Base-by-base conservation (phyloP, 2,329 filamentous ascomycete species). In the Alternaria longipes region DNA sequence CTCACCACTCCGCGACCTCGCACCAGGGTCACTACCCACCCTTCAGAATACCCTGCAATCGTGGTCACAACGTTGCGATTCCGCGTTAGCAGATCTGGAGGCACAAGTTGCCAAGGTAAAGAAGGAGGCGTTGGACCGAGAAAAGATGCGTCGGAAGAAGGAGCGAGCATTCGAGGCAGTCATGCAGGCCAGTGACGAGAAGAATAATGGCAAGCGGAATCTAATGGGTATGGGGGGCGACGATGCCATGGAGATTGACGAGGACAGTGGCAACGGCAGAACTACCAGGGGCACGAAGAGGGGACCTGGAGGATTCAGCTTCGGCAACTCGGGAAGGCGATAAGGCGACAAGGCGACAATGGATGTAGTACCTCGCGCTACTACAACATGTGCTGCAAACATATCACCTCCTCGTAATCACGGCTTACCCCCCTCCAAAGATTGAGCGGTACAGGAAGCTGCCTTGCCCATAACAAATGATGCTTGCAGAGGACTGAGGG, bases 1-100 rank as follows among this genome's bases (percentile, higher is more conserved):
- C 32, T 89, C 94, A 0, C 91, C 95, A 0, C 87, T 97, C 2
- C 93, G 95, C 20, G 95, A 99, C 77, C 87, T 97, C 1, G 86
- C 88, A 1, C 93, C 93, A 0, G 87, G 88, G 59, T 87, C 89
- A 57, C 85, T 97, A 12, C 86, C 89, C 0, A 79, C 81, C 1
- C 90, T 97, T 81, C 85, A 93, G 28, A 77, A 81, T 3, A 86
- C 89, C 12, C 85, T 99, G 11, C 83, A 85, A 30, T 85, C 85
- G 56, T 99, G 94, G 94, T 89, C 90, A 54, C 82, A 80, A n/a
- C 89, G 93, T 60, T 98, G 94, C 82, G 86, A 87, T 6, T 81
- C 84, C 4, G 92, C 93, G 2, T 87, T 97, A 2, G 81, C 80
- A 0, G 90, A 91, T 30, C 86, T 99, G 4, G 93, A 97, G 65